Conservation (phyloP, 306 rosid genomes). For the barrel medic (Medicago truncatula) region DNA sequence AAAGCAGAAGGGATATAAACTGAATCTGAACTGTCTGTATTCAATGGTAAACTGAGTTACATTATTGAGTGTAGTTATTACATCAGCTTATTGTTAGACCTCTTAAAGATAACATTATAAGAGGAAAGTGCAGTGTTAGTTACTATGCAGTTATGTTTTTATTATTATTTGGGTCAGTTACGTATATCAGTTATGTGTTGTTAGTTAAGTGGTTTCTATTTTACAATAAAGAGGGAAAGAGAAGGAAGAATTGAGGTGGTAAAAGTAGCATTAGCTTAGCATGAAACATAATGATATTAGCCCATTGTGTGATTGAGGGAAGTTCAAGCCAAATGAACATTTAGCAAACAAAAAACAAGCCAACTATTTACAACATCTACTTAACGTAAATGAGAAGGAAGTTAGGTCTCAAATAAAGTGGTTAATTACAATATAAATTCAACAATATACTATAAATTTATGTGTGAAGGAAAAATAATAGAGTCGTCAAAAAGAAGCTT, state of each 20-base stretch:
- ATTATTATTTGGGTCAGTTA: no score
- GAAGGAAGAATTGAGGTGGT: no score
- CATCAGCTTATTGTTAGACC: no score
- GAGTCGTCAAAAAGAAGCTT: constrained; percentile 50
- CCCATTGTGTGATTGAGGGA: neutral
- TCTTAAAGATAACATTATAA: no score
- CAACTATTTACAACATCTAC: constrained; percentile 3
- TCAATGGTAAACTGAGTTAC: neutral
- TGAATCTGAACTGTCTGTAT: neutral
- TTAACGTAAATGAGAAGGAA: constrained; percentile 4
- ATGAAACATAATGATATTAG: constrained; percentile 24
- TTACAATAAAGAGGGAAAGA: no score
- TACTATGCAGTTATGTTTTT: no score
- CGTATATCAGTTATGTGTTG: no score
- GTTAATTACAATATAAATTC: neutral
- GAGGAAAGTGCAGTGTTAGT: no score
- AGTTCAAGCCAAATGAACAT: constrained; percentile 10
- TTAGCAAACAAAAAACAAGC: constrained; percentile 21
- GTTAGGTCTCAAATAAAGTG: constrained; percentile 17
- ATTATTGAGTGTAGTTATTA: neutral
- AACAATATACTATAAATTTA: constrained; percentile 15
- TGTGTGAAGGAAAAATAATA: neutral
- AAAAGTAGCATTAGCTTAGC: constrained; percentile 3
- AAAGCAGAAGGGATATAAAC: constrained; percentile 3
- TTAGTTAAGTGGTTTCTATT: no score